Percentiles rank a stretch among this genome's conserved stretches.
phyloP scores from a whole-genome alignment of 2,329 filamentous ascomycete genomes.

The Penicillium italicum region DNA sequence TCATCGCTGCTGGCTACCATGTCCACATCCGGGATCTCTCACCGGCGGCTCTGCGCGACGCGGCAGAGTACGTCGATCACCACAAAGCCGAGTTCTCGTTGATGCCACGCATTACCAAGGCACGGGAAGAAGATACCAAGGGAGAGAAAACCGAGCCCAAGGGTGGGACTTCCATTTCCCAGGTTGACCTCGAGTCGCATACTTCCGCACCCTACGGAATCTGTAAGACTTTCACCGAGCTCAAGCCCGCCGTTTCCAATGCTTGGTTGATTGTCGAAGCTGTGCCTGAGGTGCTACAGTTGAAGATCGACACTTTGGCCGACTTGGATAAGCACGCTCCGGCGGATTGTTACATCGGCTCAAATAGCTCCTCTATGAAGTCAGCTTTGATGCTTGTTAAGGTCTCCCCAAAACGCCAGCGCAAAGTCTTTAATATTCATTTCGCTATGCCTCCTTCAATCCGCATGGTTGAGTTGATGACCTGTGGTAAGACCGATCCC shows the following conservation, averaged over 20 bases:
- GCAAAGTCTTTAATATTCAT: slow-evolving; percentile 48
- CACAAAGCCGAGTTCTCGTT: slow-evolving; percentile 28
- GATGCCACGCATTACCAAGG: slow-evolving; percentile 12
- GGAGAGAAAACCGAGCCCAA: neutral
- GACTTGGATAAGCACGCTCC: slow-evolving; percentile 44
- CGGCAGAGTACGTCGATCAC: slow-evolving; percentile 31
- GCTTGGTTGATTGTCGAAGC: slow-evolving; percentile 55
- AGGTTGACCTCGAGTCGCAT: slow-evolving; percentile 20
- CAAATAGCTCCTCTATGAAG: slow-evolving; percentile 53
- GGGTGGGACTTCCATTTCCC: slow-evolving; percentile 14
- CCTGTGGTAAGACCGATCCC: slow-evolving; percentile 44
- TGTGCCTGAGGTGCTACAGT: slow-evolving; percentile 48
- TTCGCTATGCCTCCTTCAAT: slow-evolving; percentile 48
- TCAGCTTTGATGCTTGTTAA: slow-evolving; percentile 47
- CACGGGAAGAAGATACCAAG: neutral
- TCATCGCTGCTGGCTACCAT: slow-evolving; percentile 27
- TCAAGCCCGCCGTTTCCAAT: slow-evolving; percentile 42
- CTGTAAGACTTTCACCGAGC: slow-evolving; percentile 35
- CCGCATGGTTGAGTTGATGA: slow-evolving; percentile 54
- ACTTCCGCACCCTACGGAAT: slow-evolving; percentile 28
- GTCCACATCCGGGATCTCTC: slow-evolving; percentile 27
- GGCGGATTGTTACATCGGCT: slow-evolving; percentile 48
- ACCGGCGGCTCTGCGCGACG: slow-evolving; percentile 25
- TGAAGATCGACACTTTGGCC: slow-evolving; percentile 49
- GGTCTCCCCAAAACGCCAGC: slow-evolving; percentile 22